phyloP scores from a whole-genome alignment of 768 basidiomycete species.

The Phanerochaete sordida region DNA sequence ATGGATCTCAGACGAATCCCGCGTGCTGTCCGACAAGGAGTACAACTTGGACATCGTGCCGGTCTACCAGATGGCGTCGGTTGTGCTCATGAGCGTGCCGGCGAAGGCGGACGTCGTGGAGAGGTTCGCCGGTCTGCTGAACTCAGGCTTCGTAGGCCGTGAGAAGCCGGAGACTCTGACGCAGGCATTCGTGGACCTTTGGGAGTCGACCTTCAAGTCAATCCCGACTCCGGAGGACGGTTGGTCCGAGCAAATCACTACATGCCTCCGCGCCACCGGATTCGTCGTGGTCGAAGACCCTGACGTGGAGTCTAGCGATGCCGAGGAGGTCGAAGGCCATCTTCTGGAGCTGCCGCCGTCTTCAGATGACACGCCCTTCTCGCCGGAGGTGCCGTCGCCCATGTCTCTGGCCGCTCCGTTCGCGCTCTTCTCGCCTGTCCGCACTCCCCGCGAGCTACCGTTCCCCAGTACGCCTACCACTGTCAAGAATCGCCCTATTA shows the following conservation, averaged over 20 bases:
- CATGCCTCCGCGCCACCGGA: conserved; percentile 27
- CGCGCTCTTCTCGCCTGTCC: conserved; percentile 1
- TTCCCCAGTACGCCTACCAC: conserved; percentile 11
- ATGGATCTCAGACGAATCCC: conserved; percentile 64
- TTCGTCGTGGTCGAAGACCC: conserved; percentile 7
- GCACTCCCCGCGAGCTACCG: neutral
- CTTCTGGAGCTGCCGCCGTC: neutral
- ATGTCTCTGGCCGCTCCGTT: conserved; percentile 1
- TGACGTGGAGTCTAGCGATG: conserved; percentile 12
- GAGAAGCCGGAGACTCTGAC: conserved; percentile 41
- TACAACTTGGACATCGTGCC: conserved; percentile 60
- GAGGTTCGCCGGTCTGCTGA: conserved; percentile 47
- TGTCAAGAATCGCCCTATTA: neutral
- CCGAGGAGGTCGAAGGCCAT: conserved; percentile 14
- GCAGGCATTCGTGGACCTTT: conserved; percentile 60
- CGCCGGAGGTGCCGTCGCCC: conserved; percentile 8
- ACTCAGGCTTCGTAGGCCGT: conserved; percentile 54
- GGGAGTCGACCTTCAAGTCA: conserved; percentile 46
- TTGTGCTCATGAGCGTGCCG: conserved; percentile 48
- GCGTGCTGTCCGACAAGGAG: conserved; percentile 47
- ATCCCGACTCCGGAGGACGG: conserved; percentile 40
- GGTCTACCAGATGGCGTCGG: conserved; percentile 57
- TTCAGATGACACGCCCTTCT: neutral
- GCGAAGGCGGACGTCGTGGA: conserved; percentile 37
- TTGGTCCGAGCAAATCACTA: conserved; percentile 50